Evolutionary conservation across 768 basidiomycete species (phyloP).

Genomic region (Tremella yokohamensis): DNA sequence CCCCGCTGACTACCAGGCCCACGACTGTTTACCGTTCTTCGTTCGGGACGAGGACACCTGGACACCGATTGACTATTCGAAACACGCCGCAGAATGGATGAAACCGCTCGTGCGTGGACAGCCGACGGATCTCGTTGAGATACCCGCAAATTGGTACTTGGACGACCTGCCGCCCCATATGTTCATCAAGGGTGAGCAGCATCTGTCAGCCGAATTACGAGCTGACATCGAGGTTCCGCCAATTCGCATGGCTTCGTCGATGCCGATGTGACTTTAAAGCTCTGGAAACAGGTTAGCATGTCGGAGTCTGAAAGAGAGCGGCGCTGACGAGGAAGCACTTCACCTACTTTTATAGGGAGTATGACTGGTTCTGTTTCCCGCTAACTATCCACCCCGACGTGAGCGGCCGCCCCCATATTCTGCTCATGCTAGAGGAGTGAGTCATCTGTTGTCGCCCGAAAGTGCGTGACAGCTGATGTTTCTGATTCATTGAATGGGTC

Average conservation of each 20-base stretch:
- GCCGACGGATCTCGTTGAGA: slow-evolving; percentile 62
- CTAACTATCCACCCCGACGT: slow-evolving; percentile 77
- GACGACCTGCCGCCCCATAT: slow-evolving; percentile 68
- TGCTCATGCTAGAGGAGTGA: neutral
- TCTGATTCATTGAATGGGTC: slow-evolving; percentile 68
- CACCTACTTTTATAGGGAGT: slow-evolving; percentile 60
- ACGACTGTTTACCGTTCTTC: slow-evolving; percentile 64
- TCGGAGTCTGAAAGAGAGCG: too few species aligned
- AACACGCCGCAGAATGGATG: slow-evolving; percentile 69
- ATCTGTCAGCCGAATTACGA: too few species aligned
- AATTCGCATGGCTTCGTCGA: slow-evolving; percentile 79
- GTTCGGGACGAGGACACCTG: slow-evolving; percentile 66
- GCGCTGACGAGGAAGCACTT: slow-evolving; percentile 54
- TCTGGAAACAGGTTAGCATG: slow-evolving; percentile 60
- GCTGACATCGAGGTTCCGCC: slow-evolving; percentile 36
- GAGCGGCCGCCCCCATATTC: slow-evolving; percentile 57
- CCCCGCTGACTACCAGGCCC: slow-evolving; percentile 54
- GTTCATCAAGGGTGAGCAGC: slow-evolving; percentile 64
- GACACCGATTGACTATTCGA: slow-evolving; percentile 67
- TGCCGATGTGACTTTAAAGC: slow-evolving; percentile 62
- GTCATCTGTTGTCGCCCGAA: neutral
- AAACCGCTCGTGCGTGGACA: slow-evolving; percentile 65
- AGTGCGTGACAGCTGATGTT: neutral
- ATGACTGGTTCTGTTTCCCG: slow-evolving; percentile 56
- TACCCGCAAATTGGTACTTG: slow-evolving; percentile 70